Evolutionary conservation across 306 rosid species (phyloP).

Genomic region (Malus sylvestris): DNA sequence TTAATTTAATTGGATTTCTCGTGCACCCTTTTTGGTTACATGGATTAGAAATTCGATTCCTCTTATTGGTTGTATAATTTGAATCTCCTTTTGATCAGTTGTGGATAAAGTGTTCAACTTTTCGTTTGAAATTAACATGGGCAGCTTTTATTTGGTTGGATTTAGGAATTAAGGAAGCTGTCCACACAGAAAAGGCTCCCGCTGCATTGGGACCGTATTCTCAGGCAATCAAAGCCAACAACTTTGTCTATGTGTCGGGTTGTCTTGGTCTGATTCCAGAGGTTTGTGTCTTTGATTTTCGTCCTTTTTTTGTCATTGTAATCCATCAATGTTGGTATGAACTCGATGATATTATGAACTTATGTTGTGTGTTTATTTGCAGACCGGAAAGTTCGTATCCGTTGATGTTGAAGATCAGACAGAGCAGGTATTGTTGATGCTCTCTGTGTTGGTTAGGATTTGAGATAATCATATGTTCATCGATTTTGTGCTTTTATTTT

Average conservation of each 20-base stretch:
- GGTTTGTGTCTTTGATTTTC: constrained; percentile 32
- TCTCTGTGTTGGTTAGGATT: not conserved
- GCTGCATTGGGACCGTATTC: constrained; percentile 96
- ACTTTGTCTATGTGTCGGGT: constrained; percentile 80
- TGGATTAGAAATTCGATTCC: not conserved
- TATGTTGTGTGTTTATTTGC: constrained; percentile 16
- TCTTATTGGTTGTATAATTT: not conserved
- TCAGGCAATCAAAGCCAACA: constrained; percentile 84
- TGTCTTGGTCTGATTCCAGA: constrained; percentile 83
- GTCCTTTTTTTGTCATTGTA: not conserved
- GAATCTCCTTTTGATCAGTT: not conserved
- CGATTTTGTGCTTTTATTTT: not conserved
- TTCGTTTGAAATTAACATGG: not conserved
- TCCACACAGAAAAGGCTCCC: constrained; percentile 82
- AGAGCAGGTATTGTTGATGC: constrained; percentile 58
- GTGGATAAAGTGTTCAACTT: not conserved
- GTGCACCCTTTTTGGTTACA: not conserved
- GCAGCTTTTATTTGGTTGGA: not conserved
- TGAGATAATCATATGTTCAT: not conserved
- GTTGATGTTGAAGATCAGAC: constrained; percentile 82
- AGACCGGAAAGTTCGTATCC: constrained; percentile 84
- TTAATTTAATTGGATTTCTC: not conserved
- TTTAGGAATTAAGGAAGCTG: constrained; percentile 69
- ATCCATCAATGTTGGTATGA: not conserved
- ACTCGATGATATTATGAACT: not conserved